phyloP scores from a whole-genome alignment of 805 yeast genomes.

The Candida cerambycidarum region DNA sequence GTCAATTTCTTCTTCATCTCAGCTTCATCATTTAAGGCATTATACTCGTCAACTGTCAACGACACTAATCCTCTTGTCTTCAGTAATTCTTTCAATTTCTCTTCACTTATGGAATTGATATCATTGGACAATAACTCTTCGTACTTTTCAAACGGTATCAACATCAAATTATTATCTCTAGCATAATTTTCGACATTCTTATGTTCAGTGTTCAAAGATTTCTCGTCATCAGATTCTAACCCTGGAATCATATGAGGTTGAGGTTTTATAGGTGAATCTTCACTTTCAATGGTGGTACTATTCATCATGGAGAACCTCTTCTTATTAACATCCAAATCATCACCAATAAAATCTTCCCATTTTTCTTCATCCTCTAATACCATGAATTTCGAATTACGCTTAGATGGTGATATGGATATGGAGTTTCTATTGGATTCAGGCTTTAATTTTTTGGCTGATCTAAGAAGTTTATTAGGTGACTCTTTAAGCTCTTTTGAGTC shows the following conservation, averaged over 20 bases:
- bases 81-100: constrained; percentile 22
- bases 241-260: constrained; percentile 22
- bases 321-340: constrained; percentile 24
- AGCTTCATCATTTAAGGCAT: constrained; percentile 28
- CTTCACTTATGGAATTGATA: constrained; percentile 22
- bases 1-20: constrained; percentile 33
- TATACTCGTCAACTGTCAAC: constrained; percentile 27
- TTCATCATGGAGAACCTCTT: constrained; percentile 18
- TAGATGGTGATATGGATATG: constrained; percentile 28
- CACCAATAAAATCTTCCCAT: constrained; percentile 43
- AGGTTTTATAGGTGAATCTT: constrained; percentile 15
- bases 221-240: constrained; percentile 21
- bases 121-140: constrained; percentile 29
- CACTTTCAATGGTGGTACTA: constrained; percentile 16
- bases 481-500: neutral
- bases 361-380: constrained; percentile 25
- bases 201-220: constrained; percentile 9
- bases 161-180: constrained; percentile 24
- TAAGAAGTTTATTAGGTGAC: constrained; percentile 11
- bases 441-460: constrained; percentile 14
- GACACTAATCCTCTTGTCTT: constrained; percentile 29
- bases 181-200: constrained; percentile 34
- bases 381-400: constrained; percentile 31
- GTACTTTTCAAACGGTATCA: constrained; percentile 30
- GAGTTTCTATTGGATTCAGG: constrained; percentile 23